Base-by-base conservation (phyloP, 2,329 filamentous ascomycete species). In the Apiospora saccharicola region DNA sequence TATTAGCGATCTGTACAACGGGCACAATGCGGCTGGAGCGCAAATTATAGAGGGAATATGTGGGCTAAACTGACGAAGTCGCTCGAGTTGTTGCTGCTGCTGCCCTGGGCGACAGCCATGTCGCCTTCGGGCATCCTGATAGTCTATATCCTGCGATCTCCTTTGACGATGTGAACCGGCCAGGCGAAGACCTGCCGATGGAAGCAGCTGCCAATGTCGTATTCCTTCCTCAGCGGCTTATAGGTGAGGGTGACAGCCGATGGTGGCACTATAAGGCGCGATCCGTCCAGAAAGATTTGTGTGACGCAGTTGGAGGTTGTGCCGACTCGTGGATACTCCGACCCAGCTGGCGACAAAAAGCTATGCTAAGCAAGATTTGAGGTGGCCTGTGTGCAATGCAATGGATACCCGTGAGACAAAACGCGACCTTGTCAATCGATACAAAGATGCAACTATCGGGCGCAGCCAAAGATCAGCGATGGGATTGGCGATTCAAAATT, bases 41-140 rank as follows among this genome's bases (percentile, higher is more conserved):
- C 68, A 53, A 68, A 24, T 53, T n/a, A 41, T 64, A 71, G 70
- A 67, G 75, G 80, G 30, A 70, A 47, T 75, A 75, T 72, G 46
- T 73, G 71, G 69, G 4, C 51, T 67, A 71, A 74, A 93, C 93
- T 87, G 87, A 97, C 95, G 89, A 98, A 98, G 86, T 98, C 95
- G 88, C 95, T 97, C 75, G 95, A 97, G 86, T 94, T 97, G 84
- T 93, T 96, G 80, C 85, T 76, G 53, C 79, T 85, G 74, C 79
- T 85, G 74, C 85, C 85, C 76, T 79, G 83, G 77, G 80, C 81
- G 72, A 79, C 76, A 73, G 80, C 75, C 77, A 83, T 77, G 43
- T 84, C 83, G 78, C 75, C 77, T 76, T 84, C 83, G 64, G 81
- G 79, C 69, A 71, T 71, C 67, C 24, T 68, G 30, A 64, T 64